Conservation (phyloP, 768 basidiomycete species). For the Pleurotus salmoneostramineus region DNA sequence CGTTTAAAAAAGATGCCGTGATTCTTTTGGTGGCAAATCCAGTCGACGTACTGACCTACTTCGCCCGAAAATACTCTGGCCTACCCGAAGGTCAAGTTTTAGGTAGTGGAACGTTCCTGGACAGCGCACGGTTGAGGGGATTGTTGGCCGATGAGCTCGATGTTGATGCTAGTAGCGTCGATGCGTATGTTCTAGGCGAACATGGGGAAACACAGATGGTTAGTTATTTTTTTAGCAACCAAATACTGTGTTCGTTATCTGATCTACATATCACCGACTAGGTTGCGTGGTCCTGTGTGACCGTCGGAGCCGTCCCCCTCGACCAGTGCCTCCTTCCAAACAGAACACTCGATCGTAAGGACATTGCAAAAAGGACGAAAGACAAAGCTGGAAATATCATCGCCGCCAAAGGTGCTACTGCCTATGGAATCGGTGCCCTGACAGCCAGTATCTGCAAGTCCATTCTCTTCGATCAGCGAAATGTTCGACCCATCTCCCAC, state of each 20-base stretch:
- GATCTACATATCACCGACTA: not conserved
- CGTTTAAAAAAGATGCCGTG: constrained; percentile 11
- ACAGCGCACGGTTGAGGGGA: constrained; percentile 10
- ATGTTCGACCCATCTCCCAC: constrained; percentile 12
- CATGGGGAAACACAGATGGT: constrained; percentile 14
- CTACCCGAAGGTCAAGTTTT: constrained; percentile 10
- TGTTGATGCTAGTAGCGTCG: constrained; percentile 5
- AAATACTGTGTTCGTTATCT: not conserved
- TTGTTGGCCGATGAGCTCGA: constrained; percentile 10
- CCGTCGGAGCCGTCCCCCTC: constrained; percentile 9
- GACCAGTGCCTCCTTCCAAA: constrained; percentile 8
- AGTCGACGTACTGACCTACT: constrained; percentile 12
- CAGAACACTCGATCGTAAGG: constrained; percentile 1
- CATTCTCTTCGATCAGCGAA: constrained; percentile 12
- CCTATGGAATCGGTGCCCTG: constrained; percentile 11
- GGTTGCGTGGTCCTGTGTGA: constrained; percentile 14
- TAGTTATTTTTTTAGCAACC: not conserved
- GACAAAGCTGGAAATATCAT: constrained; percentile 12
- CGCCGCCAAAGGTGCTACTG: constrained; percentile 12
- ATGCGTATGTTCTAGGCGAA: constrained; percentile 12
- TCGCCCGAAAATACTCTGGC: constrained; percentile 10
- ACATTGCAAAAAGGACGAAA: constrained; percentile 2
- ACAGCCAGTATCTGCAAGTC: constrained; percentile 14
- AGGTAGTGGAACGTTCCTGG: constrained; percentile 13
- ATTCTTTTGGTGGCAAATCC: constrained; percentile 13